Base-by-base conservation (phyloP, 73 alveolate species). In the Breviolum minutum region DNA sequence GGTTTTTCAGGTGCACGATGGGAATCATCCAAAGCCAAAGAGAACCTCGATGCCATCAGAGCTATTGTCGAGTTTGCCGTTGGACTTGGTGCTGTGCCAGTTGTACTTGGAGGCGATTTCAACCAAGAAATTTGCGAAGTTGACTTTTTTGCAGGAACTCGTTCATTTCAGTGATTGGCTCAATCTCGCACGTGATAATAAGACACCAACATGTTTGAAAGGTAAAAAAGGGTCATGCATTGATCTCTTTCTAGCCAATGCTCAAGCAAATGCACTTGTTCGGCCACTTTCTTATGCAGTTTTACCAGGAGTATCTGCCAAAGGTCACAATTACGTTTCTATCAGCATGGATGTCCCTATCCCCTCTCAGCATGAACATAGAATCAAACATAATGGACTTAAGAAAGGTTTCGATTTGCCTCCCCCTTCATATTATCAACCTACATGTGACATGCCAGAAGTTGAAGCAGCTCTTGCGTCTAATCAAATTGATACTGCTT, bases 11-110 rank as follows among this genome's bases (percentile, higher is more conserved):
- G 88, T 8, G 68, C 88, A 6, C 12, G 88, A 12, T 80, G 88
- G 88, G 88, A 48, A 5, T 7, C 29, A 8, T 7, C 7, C n/a
- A 40, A 40, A 69, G 32, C 5, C 60, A 64, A 40, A 11, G 32
- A 40, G 32, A 80, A 80, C 17, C 8, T 9, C 20, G 8, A 40
- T 12, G 88, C 88, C 27, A 8, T 80, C 70, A 16, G 6, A 80
- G 88, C 88, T 19, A n/a, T 76, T 29, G 24, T 76, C 63, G 63
- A 76, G 14, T 76, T 76, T 76, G 86, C 86, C 61, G 88, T 30
- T 17, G 5, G 70, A 24, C 5, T 10, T 11, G 70, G 64, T 3
- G 48, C 14, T 30, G 32, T 80, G 6, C 88, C 88, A 40, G 29
- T 80, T 11, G 14, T 40, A 5, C 6, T 80, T 11, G 64, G 27